A percentile compares a stretch with the other conserved stretches of the same genome.
phyloP scores from a whole-genome alignment of 2,329 filamentous ascomycete species.

The Furcasterigmium furcatum region DNA sequence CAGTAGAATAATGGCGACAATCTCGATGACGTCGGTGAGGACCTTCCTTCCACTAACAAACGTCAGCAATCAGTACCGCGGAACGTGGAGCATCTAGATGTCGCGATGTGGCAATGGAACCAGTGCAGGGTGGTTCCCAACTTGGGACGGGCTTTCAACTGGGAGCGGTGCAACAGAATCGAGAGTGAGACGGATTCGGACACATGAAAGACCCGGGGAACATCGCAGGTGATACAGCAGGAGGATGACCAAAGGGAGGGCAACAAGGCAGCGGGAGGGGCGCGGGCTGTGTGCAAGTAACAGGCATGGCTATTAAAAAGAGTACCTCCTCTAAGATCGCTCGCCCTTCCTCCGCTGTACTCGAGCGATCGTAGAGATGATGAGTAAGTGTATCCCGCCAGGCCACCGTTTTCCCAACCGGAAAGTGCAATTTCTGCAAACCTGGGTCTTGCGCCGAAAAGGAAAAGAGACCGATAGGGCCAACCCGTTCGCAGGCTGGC shows the following conservation, averaged over 20 bases:
- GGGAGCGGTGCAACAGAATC: no score
- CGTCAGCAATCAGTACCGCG: no score
- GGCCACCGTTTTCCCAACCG: neutral
- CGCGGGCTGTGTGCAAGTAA: no score
- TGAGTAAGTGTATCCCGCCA: neutral
- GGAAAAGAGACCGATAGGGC: neutral
- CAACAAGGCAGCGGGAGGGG: no score
- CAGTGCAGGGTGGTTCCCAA: no score
- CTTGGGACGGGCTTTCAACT: no score
- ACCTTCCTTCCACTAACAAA: no score
- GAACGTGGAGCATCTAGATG: no score
- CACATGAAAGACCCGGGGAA: neutral
- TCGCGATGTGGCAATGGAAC: no score
- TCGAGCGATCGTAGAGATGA: constrained; percentile 1
- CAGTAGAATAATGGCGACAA: no score
- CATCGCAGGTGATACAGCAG: neutral
- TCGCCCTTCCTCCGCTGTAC: neutral
- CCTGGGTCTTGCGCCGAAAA: neutral
- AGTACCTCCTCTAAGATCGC: constrained; percentile 3
- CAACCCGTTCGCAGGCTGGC: neutral
- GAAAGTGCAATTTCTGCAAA: neutral
- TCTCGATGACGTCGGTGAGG: no score
- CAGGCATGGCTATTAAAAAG: constrained; percentile 1
- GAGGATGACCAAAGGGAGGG: neutral
- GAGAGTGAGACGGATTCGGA: no score